These are phyloP conservation scores for Cryphonectria carpinicola DNA, from an alignment of 2,329 filamentous ascomycete genomes.

Conservation along the genomic window DNA sequence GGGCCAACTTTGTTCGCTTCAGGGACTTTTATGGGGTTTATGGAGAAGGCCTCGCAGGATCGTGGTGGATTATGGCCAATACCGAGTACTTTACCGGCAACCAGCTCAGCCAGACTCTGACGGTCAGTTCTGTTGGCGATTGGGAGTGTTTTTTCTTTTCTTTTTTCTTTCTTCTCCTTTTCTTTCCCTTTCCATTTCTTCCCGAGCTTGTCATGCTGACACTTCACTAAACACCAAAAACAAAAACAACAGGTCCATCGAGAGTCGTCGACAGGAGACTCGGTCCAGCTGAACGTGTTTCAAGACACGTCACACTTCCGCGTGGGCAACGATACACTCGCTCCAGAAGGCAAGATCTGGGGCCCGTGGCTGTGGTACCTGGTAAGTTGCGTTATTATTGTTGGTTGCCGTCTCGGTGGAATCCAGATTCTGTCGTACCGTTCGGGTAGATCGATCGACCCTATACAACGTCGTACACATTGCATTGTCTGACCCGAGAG, in stretches of 20 bases:
- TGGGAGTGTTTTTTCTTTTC: no score
- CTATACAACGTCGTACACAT: not conserved
- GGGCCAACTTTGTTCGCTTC: constrained; percentile 40
- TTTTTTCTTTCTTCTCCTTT: no score
- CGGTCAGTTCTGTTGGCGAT: constrained; percentile 29
- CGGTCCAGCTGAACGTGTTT: constrained; percentile 58
- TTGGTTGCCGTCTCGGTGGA: not conserved
- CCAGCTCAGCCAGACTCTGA: constrained; percentile 57
- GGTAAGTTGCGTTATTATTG: constrained; percentile 20
- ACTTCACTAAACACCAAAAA: no score
- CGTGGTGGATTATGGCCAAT: constrained; percentile 51
- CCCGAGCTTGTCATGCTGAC: not conserved
- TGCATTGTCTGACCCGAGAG: not conserved
- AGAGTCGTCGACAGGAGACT: constrained; percentile 53
- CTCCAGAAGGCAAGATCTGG: constrained; percentile 47
- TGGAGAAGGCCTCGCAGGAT: constrained; percentile 48
- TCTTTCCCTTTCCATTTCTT: no score
- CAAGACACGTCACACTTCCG: constrained; percentile 53
- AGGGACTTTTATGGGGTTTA: constrained; percentile 55
- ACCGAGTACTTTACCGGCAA: constrained; percentile 58
- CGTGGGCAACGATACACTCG: constrained; percentile 41
- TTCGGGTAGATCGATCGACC: not conserved
- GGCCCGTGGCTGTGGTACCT: constrained; percentile 50
- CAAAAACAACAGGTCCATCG: constrained; percentile 45
- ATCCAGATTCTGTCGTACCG: not conserved